phyloP scores from a whole-genome alignment of 2,329 filamentous ascomycete genomes.

The Didymella pinodella region DNA sequence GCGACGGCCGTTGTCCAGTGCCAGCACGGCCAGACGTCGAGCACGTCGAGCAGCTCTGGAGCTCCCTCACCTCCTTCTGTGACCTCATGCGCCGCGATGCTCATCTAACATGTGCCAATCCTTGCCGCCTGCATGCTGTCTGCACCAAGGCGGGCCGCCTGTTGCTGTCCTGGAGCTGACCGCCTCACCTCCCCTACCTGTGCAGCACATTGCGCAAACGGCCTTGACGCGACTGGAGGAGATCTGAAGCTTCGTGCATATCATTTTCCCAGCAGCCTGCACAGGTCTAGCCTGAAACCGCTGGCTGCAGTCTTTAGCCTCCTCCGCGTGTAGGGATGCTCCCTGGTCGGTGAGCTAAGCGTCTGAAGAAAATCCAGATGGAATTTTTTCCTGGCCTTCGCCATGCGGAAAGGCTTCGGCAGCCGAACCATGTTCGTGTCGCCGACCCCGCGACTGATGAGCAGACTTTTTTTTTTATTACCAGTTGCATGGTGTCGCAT shows the following conservation, averaged over 20 bases:
- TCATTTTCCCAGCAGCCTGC: slow-evolving; percentile 38
- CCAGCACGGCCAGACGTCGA: slow-evolving; percentile 17
- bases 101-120: slow-evolving; percentile 21
- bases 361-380: slow-evolving; percentile 12
- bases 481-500: slow-evolving; percentile 12
- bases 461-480: slow-evolving; percentile 4
- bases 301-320: slow-evolving; percentile 42
- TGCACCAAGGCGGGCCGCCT: slow-evolving; percentile 26
- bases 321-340: slow-evolving; percentile 33
- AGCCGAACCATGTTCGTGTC: slow-evolving; percentile 7
- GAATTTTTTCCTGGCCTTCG: slow-evolving; percentile 6
- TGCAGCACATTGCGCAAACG: slow-evolving; percentile 30
- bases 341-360: slow-evolving; percentile 39
- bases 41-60: slow-evolving; percentile 2
- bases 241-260: slow-evolving; percentile 48
- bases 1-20: slow-evolving; percentile 12
- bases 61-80: slow-evolving; percentile 21
- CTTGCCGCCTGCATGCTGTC: slow-evolving; percentile 23
- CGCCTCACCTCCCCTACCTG: slow-evolving; percentile 36
- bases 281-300: slow-evolving; percentile 28
- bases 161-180: slow-evolving; percentile 39
- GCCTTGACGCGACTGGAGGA: slow-evolving; percentile 27
- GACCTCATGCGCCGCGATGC: slow-evolving; percentile 27
- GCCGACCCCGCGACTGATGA: slow-evolving; percentile 16
- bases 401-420: not conserved